These are phyloP conservation scores for Austroboletus rostrupii DNA, from an alignment of 1,284 basidiomycete species.

Conservation along the genomic window DNA sequence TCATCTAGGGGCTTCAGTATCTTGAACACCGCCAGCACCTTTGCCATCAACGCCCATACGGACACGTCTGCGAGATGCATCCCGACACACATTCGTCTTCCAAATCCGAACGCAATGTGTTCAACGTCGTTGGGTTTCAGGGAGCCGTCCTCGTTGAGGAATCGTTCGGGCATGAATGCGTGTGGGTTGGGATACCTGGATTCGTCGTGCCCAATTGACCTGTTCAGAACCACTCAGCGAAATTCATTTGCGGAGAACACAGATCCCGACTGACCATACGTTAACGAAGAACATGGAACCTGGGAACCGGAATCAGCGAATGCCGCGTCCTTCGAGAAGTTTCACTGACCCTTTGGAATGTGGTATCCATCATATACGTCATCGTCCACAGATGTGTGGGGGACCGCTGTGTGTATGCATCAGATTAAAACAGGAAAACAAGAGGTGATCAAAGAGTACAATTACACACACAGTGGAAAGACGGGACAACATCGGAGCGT, in stretches of 20 bases:
- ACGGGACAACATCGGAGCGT: constrained; percentile 4
- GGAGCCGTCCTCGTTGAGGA: constrained; percentile 9
- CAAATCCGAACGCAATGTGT: constrained; percentile 10
- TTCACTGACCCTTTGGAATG: constrained; percentile 15
- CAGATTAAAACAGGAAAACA: too few species aligned
- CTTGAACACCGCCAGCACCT: constrained; percentile 13
- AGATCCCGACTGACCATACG: constrained; percentile 7
- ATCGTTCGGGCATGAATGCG: constrained; percentile 14
- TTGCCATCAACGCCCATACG: constrained; percentile 12
- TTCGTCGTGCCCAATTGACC: constrained; percentile 17
- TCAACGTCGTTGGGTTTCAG: constrained; percentile 7
- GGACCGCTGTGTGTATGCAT: constrained; percentile 12
- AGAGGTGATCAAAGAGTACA: too few species aligned
- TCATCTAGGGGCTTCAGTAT: constrained; percentile 11
- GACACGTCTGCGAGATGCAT: constrained; percentile 10
- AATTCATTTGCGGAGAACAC: not conserved
- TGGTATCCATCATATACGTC: not conserved
- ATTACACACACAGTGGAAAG: constrained; percentile 4
- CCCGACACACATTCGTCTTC: constrained; percentile 13
- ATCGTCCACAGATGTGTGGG: constrained; percentile 23
- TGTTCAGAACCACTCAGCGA: not conserved
- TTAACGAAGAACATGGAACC: constrained; percentile 14
- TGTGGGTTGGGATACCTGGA: constrained; percentile 7
- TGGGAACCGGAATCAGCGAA: not conserved
- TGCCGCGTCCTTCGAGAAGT: not conserved